These are phyloP conservation scores for Umbelopsis sp. DNA, from an alignment of 371 early-diverging fungal species.

Conservation along the genomic window DNA sequence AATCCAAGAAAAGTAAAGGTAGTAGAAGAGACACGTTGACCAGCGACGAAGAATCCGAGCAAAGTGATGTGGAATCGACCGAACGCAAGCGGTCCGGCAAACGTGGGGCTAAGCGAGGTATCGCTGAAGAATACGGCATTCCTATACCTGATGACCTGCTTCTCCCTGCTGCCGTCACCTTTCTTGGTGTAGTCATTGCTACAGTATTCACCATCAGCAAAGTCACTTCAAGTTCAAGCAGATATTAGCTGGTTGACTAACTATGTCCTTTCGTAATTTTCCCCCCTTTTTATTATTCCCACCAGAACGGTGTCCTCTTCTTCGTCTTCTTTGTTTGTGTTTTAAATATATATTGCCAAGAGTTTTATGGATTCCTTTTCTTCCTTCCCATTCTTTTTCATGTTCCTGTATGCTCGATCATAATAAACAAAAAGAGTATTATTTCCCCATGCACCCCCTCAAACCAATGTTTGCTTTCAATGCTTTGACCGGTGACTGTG, in stretches of 20 bases:
- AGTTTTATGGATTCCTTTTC: not conserved
- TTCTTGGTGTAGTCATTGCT: conserved; percentile 56
- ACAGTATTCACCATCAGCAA: conserved; percentile 58
- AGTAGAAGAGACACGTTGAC: conserved; percentile 4
- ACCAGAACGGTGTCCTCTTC: too few species aligned
- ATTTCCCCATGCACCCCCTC: not conserved
- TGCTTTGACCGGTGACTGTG: too few species aligned
- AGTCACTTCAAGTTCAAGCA: conserved; percentile 25
- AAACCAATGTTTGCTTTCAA: too few species aligned
- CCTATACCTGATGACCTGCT: conserved; percentile 57
- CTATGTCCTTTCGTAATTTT: not conserved
- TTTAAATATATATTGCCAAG: conserved; percentile 6
- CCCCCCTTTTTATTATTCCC: not conserved
- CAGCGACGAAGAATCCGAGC: conserved; percentile 4
- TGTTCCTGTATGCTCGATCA: conserved; percentile 8
- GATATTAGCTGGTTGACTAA: conserved; percentile 5
- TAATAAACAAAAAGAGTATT: conserved; percentile 14
- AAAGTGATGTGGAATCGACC: not conserved
- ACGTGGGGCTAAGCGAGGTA: conserved; percentile 19
- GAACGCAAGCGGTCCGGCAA: not conserved
- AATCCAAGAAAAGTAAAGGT: not conserved
- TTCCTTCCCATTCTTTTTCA: conserved; percentile 1
- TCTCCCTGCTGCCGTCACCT: conserved; percentile 61
- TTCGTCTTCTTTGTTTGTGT: not conserved
- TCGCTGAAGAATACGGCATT: conserved; percentile 27